Conservation (phyloP, 495 filamentous ascomycete species). For the Penicillium egyptiacum region DNA sequence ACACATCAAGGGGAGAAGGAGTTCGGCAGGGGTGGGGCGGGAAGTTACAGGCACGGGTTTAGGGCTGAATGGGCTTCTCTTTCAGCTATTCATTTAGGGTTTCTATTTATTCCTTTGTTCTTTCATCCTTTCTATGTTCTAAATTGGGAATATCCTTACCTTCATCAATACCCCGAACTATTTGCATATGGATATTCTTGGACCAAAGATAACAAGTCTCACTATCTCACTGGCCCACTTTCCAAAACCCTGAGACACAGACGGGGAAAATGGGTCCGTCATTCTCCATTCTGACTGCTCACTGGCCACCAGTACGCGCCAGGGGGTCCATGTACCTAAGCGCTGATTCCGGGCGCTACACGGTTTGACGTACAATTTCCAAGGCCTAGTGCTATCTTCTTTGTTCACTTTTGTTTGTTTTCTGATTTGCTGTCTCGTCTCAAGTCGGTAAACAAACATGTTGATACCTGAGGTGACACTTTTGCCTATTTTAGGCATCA, state of each 20-base stretch:
- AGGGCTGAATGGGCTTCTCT: slow-evolving; percentile 16
- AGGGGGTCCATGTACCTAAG: slow-evolving; percentile 4
- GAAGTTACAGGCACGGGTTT: slow-evolving; percentile 8
- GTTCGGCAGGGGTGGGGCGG: slow-evolving; percentile 9
- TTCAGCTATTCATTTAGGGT: not conserved
- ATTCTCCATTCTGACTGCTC: not conserved
- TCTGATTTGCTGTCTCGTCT: too few species aligned
- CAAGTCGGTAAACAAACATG: not conserved
- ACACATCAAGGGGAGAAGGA: slow-evolving; percentile 11
- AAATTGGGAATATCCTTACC: not conserved
- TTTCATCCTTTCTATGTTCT: not conserved
- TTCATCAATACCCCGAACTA: not conserved
- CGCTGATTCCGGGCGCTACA: not conserved
- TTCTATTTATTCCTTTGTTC: not conserved
- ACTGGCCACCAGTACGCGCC: slow-evolving; percentile 7
- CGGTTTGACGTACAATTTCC: not conserved
- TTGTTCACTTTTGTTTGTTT: not conserved
- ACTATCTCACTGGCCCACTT: not conserved
- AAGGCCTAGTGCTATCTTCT: not conserved
- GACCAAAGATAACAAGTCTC: not conserved
- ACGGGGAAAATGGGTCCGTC: not conserved
- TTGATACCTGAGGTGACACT: not conserved
- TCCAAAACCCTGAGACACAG: not conserved
- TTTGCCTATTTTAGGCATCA: not conserved
- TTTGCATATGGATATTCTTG: not conserved